phyloP scores from a whole-genome alignment of 106 monocot species.

The Apostasia shenzhenica region DNA sequence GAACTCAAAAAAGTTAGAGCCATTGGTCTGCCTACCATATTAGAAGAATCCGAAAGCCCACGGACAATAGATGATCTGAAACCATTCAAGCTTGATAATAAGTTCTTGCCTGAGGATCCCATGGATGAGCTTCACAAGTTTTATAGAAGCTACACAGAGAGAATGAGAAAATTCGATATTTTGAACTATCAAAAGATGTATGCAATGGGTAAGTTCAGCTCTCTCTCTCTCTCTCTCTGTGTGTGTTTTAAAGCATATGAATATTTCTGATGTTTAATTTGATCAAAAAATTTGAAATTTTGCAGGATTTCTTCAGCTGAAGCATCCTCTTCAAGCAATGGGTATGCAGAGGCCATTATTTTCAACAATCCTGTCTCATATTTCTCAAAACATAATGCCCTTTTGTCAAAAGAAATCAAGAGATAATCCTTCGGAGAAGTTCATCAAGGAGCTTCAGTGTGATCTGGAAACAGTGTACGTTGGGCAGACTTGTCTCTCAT shows the following conservation, averaged over 20 bases:
- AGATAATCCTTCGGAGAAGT: constrained; percentile 30
- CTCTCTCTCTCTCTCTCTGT: not conserved
- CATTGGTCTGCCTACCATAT: constrained; percentile 67
- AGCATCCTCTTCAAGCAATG: constrained; percentile 39
- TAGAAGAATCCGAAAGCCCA: constrained; percentile 72
- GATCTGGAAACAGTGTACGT: constrained; percentile 78
- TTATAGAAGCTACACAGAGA: constrained; percentile 78
- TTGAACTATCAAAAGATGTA: constrained; percentile 93
- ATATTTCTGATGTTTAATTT: not conserved
- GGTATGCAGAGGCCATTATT: constrained; percentile 23
- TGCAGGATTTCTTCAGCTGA: constrained; percentile 60
- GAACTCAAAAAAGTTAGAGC: constrained; percentile 62
- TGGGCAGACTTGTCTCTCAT: constrained; percentile 78
- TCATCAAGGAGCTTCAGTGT: constrained; percentile 52
- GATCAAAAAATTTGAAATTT: not conserved
- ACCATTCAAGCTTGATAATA: constrained; percentile 43
- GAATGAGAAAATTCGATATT: constrained; percentile 89
- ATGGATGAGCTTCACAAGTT: constrained; percentile 73
- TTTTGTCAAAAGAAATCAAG: constrained; percentile 22
- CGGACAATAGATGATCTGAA: constrained; percentile 34
- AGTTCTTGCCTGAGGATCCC: constrained; percentile 56
- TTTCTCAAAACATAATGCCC: constrained; percentile 45
- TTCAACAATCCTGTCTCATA: constrained; percentile 32
- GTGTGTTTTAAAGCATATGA: not conserved
- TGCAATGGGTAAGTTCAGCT: constrained; percentile 62